phyloP scores from a whole-genome alignment of 2,329 filamentous ascomycete species.

The Rutstroemia sydowiana region DNA sequence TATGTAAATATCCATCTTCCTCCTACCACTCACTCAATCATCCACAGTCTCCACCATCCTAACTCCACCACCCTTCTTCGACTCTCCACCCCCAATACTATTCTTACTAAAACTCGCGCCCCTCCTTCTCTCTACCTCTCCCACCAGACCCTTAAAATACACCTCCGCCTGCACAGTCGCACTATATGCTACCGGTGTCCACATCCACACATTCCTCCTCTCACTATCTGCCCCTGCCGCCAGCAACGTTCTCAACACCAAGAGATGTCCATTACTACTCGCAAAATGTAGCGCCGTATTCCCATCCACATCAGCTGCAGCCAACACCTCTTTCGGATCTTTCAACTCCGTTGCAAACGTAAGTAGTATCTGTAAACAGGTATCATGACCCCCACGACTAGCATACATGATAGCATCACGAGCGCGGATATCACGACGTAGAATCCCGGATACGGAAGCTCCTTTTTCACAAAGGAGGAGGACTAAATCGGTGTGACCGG shows the following conservation, averaged over 20 bases:
- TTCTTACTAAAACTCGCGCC: no score
- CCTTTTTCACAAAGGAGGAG: slow-evolving; percentile 61
- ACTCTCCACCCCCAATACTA: no score
- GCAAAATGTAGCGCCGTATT: slow-evolving; percentile 86
- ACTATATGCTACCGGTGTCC: slow-evolving; percentile 78
- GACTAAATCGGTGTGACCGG: slow-evolving; percentile 66
- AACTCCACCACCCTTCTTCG: no score
- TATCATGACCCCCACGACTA: slow-evolving; percentile 53
- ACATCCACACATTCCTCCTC: slow-evolving; percentile 66
- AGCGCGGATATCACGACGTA: slow-evolving; percentile 57
- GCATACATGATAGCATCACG: slow-evolving; percentile 67
- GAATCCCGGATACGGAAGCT: slow-evolving; percentile 33
- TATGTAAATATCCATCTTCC: no score
- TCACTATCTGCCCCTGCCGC: slow-evolving; percentile 71
- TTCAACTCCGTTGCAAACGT: slow-evolving; percentile 43
- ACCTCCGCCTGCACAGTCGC: slow-evolving; percentile 77
- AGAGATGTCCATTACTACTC: slow-evolving; percentile 70
- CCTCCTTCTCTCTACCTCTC: slow-evolving; percentile 60
- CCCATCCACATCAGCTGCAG: slow-evolving; percentile 59
- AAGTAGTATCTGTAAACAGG: slow-evolving; percentile 55
- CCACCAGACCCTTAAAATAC: slow-evolving; percentile 71
- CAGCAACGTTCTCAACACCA: slow-evolving; percentile 68
- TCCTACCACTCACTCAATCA: no score
- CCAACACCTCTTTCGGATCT: slow-evolving; percentile 31
- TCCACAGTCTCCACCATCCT: no score